Evolutionary conservation across 129 eudicot species (phyloP), one percentile per base, ranked within the genome.

Genomic region (Tagetes erecta): DNA sequence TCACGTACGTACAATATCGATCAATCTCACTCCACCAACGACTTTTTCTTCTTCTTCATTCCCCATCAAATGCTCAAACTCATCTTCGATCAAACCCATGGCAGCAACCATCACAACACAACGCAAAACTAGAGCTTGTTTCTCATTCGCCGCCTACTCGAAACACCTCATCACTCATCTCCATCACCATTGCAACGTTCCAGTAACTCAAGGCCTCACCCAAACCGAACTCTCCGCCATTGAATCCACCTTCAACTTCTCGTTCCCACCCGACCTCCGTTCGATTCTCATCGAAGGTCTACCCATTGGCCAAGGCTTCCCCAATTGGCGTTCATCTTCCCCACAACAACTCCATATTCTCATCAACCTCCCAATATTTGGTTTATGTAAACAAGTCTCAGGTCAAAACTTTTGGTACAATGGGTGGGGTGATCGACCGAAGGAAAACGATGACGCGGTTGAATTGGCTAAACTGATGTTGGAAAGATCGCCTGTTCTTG

Each of bases 91-190:
- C 59, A 0, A 75, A 8, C 13, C 6, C 44, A 69, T 69, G 73
- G 45, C 59, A 6, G 27, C 72, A 33, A 51, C 72, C 77, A 63
- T 72, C 64, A 3, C 51, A 30, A 40, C 73, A 3, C 73, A 58
- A 4, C 78, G 44, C 8, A 79, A 42, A 31, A 53, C 78, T 27
- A 76, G 77, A 56, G 88, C 80, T 6, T 89, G 96, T 77, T 92
- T 92, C 83, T 92, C 98, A 27, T 86, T 84, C 81, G 98, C 98
- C 31, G 95, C 98, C 64, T 92, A 92, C 70, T 85, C 98, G 50
- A 89, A 90, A 80, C 68, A 78, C 67, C 83, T 92, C 64, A 87
- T 92, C 36, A 68, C 81, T 37, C 80, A 83, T 14, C 89, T 92
- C 74, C 82, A 63, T 57, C 82, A 57, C 12, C 56, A 79, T 20